phyloP scores from a whole-genome alignment of 2,329 filamentous ascomycete genomes.

The Microsporum audouinii region DNA sequence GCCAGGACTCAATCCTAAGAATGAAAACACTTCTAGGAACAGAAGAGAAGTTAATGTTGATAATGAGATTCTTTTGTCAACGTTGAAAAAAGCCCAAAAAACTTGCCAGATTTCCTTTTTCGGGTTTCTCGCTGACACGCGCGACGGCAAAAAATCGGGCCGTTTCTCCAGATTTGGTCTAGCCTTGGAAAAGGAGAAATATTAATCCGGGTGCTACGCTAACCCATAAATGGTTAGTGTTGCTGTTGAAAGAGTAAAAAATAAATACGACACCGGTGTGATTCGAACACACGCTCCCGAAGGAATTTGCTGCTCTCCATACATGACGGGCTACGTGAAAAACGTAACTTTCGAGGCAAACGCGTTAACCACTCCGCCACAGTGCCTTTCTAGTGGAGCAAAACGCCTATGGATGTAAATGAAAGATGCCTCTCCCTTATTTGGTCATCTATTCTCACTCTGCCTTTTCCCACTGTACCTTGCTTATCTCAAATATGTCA shows the following conservation, averaged over 20 bases:
- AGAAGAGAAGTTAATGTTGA: neutral
- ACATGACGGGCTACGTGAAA: neutral
- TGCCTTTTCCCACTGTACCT: no score
- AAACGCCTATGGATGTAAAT: neutral
- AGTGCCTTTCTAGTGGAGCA: neutral
- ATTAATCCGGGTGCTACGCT: no score
- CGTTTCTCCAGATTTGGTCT: neutral
- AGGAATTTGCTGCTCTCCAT: neutral
- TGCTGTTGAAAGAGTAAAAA: neutral
- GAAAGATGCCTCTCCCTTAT: neutral
- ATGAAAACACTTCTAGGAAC: neutral
- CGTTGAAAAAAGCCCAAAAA: neutral
- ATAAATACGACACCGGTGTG: neutral
- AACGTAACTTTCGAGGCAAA: neutral
- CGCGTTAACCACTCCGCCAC: constrained; percentile 5
- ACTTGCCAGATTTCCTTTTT: constrained; percentile 2
- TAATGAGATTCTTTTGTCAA: neutral
- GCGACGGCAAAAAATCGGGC: neutral
- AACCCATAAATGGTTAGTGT: no score
- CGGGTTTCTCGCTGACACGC: neutral
- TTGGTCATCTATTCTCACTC: no score
- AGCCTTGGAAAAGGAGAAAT: no score
- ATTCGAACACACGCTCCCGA: constrained; percentile 3
- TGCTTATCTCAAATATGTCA: no score
- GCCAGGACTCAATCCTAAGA: neutral